Conservation (phyloP, 108 stramenopile species). For the Pseudonitzschia multistriata region DNA sequence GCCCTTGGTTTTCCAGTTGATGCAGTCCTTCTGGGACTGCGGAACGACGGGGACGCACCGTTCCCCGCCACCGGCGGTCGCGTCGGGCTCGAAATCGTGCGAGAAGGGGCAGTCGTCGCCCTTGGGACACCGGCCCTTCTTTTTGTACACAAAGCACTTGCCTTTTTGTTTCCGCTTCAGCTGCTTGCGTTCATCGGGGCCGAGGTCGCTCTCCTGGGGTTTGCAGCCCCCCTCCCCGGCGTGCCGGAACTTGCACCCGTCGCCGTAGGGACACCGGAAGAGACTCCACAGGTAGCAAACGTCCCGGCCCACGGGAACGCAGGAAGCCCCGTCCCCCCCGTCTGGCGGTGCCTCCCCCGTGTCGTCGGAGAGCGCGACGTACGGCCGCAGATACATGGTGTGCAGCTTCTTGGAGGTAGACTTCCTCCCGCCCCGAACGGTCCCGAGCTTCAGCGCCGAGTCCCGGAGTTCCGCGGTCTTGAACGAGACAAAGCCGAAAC, state of each 20-base stretch:
- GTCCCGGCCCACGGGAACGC: conserved; percentile 14
- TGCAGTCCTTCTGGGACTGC: conserved; percentile 56
- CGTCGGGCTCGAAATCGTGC: conserved; percentile 45
- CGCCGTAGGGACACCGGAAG: conserved; percentile 68
- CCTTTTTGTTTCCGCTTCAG: conserved; percentile 41
- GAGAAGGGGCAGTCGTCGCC: conserved; percentile 72
- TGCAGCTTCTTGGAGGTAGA: conserved; percentile 47
- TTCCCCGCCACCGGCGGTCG: neutral
- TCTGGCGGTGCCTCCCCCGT: conserved; percentile 20
- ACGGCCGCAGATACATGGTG: conserved; percentile 65
- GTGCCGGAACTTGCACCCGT: conserved; percentile 72
- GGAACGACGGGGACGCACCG: neutral
- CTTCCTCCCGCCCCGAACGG: conserved; percentile 58
- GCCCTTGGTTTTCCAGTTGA: conserved; percentile 82
- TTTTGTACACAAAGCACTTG: conserved; percentile 70
- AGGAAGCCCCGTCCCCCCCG: conserved; percentile 15
- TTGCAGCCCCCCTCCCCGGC: conserved; percentile 63
- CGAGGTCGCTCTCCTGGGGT: conserved; percentile 16
- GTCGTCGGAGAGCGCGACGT: conserved; percentile 12
- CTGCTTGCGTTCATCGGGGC: neutral
- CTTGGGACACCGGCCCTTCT: conserved; percentile 58
- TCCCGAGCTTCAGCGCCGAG: conserved; percentile 42
- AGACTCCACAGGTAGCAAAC: conserved; percentile 68
- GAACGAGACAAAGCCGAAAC: conserved; percentile 77
- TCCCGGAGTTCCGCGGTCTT: conserved; percentile 17